These are phyloP conservation scores for Protomyces gravidus DNA, from an alignment of 1,139 yeast genomes.

Conservation along the genomic window DNA sequence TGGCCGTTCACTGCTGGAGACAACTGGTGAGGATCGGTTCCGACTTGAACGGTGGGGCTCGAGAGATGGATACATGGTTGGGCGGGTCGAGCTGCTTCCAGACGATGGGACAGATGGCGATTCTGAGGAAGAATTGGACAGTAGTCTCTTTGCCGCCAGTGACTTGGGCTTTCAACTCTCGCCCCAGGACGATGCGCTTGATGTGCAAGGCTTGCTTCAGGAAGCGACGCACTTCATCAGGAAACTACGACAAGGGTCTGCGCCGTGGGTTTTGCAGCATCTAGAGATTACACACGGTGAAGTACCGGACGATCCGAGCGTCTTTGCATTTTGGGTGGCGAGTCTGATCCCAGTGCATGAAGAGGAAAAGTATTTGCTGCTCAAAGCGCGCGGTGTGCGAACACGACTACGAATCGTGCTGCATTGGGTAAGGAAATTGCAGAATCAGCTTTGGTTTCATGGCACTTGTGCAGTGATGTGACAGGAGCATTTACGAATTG, in stretches of 20 bases:
- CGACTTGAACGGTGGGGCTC: constrained; percentile 23
- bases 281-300: constrained; percentile 25
- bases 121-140: constrained; percentile 1
- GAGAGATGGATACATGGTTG: constrained; percentile 24
- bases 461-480: constrained; percentile 24
- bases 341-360: constrained; percentile 27
- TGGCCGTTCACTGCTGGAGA: constrained; percentile 26
- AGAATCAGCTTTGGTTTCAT: constrained; percentile 25
- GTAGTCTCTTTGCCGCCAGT: constrained; percentile 15
- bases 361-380: constrained; percentile 21
- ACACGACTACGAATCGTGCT: constrained; percentile 21
- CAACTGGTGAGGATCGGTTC: constrained; percentile 27
- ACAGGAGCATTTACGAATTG: no score
- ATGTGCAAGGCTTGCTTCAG: constrained; percentile 3
- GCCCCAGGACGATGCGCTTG: constrained; percentile 10
- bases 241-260: constrained; percentile 12
- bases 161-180: constrained; percentile 8
- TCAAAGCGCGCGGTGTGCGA: constrained; percentile 16
- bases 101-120: constrained; percentile 28
- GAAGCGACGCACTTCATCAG: constrained; percentile 21
- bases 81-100: constrained; percentile 17
- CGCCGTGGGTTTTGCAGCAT: constrained; percentile 20
- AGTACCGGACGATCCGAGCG: constrained; percentile 18
- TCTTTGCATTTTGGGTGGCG: constrained; percentile 28
- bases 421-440: constrained; percentile 26